Conservation (phyloP, 768 basidiomycete genomes). For the Harrya chromipes region DNA sequence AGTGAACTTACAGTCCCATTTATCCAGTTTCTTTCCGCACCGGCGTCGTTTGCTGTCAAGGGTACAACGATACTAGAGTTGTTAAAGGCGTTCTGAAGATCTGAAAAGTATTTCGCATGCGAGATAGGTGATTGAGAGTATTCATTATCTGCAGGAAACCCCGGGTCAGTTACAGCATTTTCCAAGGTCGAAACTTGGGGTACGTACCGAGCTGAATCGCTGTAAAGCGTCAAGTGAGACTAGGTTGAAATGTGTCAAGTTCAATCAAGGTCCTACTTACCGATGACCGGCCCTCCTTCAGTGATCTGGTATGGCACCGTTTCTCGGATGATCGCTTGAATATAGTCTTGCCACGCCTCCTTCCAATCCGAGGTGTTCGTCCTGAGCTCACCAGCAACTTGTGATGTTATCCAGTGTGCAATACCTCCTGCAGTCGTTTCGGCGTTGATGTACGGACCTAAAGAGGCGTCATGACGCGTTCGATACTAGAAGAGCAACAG, state of each 20-base stretch:
- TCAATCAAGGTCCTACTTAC: constrained; percentile 33
- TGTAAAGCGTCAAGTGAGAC: constrained; percentile 19
- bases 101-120: constrained; percentile 55
- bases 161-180: neutral
- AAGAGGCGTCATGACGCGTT: constrained; percentile 2
- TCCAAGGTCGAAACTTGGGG: neutral
- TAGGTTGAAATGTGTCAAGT: neutral
- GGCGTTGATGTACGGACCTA: constrained; percentile 61
- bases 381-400: constrained; percentile 63
- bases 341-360: constrained; percentile 70
- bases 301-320: constrained; percentile 66
- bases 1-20: constrained; percentile 56
- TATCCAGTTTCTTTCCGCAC: constrained; percentile 55
- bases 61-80: constrained; percentile 61
- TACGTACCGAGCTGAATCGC: constrained; percentile 55
- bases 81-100: constrained; percentile 56
- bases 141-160: constrained; percentile 59
- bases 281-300: constrained; percentile 71
- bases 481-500: neutral
- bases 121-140: constrained; percentile 51
- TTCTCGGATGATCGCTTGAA: constrained; percentile 59
- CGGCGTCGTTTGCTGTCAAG: constrained; percentile 72
- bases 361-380: constrained; percentile 67
- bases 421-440: constrained; percentile 79
- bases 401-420: constrained; percentile 65